A percentile compares a stretch with the other conserved stretches of the same genome.
Evolutionary conservation across 2,329 filamentous ascomycete species (phyloP).

Genomic region (Coniochaeta sp.): DNA sequence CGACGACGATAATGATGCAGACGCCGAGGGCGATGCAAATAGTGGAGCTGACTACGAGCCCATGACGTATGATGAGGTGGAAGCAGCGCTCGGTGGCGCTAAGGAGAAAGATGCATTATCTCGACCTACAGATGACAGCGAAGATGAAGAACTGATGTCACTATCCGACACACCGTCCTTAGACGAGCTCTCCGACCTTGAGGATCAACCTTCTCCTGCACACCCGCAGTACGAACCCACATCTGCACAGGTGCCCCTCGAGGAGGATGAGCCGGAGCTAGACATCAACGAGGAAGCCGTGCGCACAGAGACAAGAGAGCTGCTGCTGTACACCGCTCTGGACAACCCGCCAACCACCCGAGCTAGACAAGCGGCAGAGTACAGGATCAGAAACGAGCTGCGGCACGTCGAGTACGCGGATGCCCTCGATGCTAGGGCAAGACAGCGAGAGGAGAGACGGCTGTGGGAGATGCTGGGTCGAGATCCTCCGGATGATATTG

Average conservation of each 20-base stretch:
- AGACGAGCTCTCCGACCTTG: constrained; percentile 1
- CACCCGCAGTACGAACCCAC: neutral
- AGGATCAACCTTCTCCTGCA: neutral
- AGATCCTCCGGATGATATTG: constrained; percentile 24
- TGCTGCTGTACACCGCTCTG: constrained; percentile 31
- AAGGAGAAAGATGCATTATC: neutral
- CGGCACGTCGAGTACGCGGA: constrained; percentile 37
- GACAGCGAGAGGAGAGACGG: constrained; percentile 31
- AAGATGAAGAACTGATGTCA: neutral
- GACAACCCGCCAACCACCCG: constrained; percentile 31
- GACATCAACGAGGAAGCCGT: constrained; percentile 15
- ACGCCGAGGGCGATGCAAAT: constrained; percentile 14
- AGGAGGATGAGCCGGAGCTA: constrained; percentile 2
- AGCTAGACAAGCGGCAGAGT: constrained; percentile 21
- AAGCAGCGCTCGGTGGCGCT: constrained; percentile 24
- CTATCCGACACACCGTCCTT: constrained; percentile 3
- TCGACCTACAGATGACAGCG: neutral
- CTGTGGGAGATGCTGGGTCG: constrained; percentile 38
- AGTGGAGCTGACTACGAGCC: constrained; percentile 10
- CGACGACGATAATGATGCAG: constrained; percentile 10
- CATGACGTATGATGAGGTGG: constrained; percentile 37
- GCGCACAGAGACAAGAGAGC: constrained; percentile 31
- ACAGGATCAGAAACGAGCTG: constrained; percentile 31
- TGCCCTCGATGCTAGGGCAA: constrained; percentile 28
- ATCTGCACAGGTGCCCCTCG: neutral